Base-by-base conservation (phyloP, 2,329 filamentous ascomycete genomes). In the Aciculosporium take region DNA sequence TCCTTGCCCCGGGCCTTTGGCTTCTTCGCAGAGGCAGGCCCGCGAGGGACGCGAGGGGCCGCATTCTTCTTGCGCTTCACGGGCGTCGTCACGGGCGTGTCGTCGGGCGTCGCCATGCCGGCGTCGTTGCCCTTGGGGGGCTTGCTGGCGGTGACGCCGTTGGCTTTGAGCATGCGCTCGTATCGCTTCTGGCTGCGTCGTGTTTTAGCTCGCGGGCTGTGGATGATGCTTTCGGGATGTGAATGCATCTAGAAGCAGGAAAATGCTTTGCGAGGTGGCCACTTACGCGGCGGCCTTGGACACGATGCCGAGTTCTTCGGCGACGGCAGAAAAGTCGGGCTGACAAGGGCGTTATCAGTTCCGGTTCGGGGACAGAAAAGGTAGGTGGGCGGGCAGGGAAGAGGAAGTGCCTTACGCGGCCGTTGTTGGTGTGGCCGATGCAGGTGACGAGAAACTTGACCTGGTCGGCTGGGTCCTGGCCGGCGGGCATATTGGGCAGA, bases 281-380 rank as follows among this genome's bases (percentile, higher is more conserved):
- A 71, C 79, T 68, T 69, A 84, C 81, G 79, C 80, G 18, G 81
- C 81, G 12, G 71, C 78, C 59, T 81, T 81, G 57, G 62, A 67
- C 27, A 79, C 67, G 29, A 84, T 80, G 18, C 57, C 61, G 32
- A 77, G 74, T 50, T 83, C 78, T 13, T 66, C 61, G 9, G 76
- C 76, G n/a, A 85, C 81, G 37, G 68, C 66, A 5, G 58, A 61
- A 49, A 82, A 84, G 52, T 84, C 73, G 5, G 81, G 67, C 79
- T 84, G 7, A 25, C 21, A 30, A 33, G n/a, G 32, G 10, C 20
- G 13, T 7, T 13, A 18, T 40, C 9, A 17, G 24, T 38, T n/a
- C 8, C 15, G 34, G 7, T 10, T 2, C n/a, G 7, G 17, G 8
- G 25, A 23, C 18, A 7, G 25, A 20, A 29, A 12, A 20, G 15